Conservation (phyloP, 2,329 filamentous ascomycete species). For the Diaporthe helianthi region DNA sequence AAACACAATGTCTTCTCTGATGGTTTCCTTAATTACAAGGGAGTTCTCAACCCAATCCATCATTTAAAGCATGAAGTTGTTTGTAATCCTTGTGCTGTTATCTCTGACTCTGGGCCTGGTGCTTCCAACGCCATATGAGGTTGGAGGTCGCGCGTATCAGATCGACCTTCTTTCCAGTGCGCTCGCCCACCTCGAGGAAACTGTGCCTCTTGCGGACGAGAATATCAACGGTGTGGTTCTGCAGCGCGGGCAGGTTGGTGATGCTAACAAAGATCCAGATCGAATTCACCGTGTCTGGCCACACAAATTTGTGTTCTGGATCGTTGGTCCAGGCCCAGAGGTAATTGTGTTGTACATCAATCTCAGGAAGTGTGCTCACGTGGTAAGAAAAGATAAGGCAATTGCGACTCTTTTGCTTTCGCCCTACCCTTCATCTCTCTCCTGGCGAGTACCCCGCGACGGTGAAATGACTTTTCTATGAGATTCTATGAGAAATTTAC, state of each 20-base stretch:
- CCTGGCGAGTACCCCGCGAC: not conserved
- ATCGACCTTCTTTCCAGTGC: not conserved
- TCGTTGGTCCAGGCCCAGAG: not conserved
- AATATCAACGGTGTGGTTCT: not conserved
- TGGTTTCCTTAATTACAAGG: not conserved
- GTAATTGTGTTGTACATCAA: not conserved
- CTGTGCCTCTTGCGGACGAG: not conserved
- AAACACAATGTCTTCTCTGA: no score
- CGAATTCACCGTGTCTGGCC: not conserved
- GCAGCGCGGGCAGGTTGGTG: not conserved
- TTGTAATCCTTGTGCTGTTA: not conserved
- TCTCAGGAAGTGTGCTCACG: not conserved
- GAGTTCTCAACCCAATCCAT: not conserved
- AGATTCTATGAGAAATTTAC: not conserved
- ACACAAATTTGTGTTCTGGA: not conserved
- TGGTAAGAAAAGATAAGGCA: not conserved
- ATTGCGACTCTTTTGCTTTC: not conserved
- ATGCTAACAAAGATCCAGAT: slow-evolving; percentile 6
- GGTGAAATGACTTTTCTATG: not conserved
- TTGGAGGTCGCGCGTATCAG: not conserved
- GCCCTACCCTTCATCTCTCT: not conserved
- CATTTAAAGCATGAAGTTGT: not conserved
- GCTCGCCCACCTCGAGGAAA: not conserved
- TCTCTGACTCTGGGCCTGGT: not conserved
- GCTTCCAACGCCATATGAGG: not conserved